phyloP scores from a whole-genome alignment of 1,284 basidiomycete genomes.

The Lignosus rhinocerotis region DNA sequence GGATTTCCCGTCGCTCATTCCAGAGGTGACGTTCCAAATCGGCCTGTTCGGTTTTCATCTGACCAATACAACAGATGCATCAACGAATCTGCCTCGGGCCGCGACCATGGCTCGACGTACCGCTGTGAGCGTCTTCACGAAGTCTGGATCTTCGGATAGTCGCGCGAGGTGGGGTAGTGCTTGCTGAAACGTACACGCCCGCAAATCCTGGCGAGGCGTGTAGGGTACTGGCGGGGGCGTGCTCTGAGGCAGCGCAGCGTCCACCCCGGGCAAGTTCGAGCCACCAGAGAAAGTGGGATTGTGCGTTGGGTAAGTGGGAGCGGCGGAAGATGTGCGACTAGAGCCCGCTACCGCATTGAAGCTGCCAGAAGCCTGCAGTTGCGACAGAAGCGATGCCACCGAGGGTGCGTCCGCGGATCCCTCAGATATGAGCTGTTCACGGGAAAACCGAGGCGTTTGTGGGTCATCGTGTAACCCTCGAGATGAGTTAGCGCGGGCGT shows the following conservation, averaged over 20 bases:
- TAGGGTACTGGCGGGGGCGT: slow-evolving; percentile 13
- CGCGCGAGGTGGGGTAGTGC: slow-evolving; percentile 57
- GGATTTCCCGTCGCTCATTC: slow-evolving; percentile 61
- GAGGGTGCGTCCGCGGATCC: slow-evolving; percentile 28
- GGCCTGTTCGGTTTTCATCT: slow-evolving; percentile 67
- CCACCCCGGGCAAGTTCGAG: slow-evolving; percentile 11
- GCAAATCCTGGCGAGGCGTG: slow-evolving; percentile 39
- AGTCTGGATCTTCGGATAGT: slow-evolving; percentile 50
- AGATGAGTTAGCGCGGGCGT: not conserved
- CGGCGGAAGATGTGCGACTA: slow-evolving; percentile 1
- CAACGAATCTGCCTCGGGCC: not conserved
- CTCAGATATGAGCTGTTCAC: not conserved
- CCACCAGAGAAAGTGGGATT: slow-evolving; percentile 1
- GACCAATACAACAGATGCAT: slow-evolving; percentile 4
- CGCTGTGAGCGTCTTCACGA: slow-evolving; percentile 43
- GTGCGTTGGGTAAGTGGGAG: not conserved
- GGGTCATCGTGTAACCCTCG: not conserved
- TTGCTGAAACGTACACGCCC: slow-evolving; percentile 60
- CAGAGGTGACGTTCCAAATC: slow-evolving; percentile 63
- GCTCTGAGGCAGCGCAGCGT: not conserved
- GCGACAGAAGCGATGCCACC: slow-evolving; percentile 69
- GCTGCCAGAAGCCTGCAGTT: slow-evolving; percentile 42
- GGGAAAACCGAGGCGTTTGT: not conserved
- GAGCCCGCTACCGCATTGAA: slow-evolving; percentile 14
- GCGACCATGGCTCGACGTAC: slow-evolving; percentile 42